Evolutionary conservation across 2,329 filamentous ascomycete genomes (phyloP).

Genomic region (Elsinoe perseae): DNA sequence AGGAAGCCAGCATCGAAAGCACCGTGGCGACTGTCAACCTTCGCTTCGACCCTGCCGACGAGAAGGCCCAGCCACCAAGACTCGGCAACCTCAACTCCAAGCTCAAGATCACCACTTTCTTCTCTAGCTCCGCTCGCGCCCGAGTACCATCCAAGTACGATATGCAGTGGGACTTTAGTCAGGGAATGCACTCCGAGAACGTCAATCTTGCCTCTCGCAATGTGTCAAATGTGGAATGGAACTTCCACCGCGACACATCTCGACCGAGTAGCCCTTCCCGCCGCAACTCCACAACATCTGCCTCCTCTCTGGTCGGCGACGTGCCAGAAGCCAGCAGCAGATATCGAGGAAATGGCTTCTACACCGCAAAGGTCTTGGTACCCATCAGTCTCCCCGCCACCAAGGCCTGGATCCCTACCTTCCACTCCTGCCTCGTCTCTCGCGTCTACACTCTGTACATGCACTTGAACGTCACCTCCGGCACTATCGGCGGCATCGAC

Average conservation of each 20-base stretch:
- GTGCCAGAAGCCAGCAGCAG: constrained; percentile 31
- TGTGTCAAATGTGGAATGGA: constrained; percentile 52
- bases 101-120: constrained; percentile 52
- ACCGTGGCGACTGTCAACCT: constrained; percentile 51
- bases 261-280: constrained; percentile 26
- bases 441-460: constrained; percentile 56
- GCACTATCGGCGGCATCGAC: constrained; percentile 35
- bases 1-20: constrained; percentile 37
- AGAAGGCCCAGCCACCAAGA: constrained; percentile 44
- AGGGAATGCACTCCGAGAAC: constrained; percentile 47
- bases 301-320: constrained; percentile 24
- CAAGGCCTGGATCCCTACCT: constrained; percentile 60
- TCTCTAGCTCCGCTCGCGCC: constrained; percentile 44
- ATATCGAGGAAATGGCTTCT: constrained; percentile 46
- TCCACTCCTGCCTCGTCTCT: constrained; percentile 61
- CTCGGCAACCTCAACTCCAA: constrained; percentile 47
- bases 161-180: constrained; percentile 39
- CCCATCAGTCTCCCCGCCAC: constrained; percentile 53
- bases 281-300: constrained; percentile 33
- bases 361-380: constrained; percentile 55
- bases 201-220: constrained; percentile 49
- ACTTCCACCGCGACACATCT: constrained; percentile 35
- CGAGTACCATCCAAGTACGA: constrained; percentile 41
- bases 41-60: constrained; percentile 52
- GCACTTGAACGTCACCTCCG: constrained; percentile 47